phyloP scores from a whole-genome alignment of 805 yeast species.

The Candida railenensis region DNA sequence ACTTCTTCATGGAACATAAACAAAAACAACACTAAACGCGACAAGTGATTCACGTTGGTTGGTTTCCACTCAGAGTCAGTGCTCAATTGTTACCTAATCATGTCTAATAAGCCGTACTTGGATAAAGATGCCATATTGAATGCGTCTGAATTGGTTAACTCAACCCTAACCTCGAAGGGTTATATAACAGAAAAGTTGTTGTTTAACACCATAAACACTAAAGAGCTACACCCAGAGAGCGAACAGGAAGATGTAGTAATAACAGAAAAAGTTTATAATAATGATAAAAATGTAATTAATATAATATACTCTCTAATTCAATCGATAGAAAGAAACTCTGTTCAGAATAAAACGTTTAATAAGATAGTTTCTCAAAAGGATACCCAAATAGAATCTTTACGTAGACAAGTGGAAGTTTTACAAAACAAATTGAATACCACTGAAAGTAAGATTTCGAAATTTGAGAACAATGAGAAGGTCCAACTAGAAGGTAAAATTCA shows the following conservation, averaged over 20 bases:
- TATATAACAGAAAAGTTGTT: slow-evolving; percentile 29
- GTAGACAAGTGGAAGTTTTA: slow-evolving; percentile 18
- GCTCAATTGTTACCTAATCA: too few relatives aligned
- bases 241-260: slow-evolving; percentile 15
- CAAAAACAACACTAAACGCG: too few relatives aligned
- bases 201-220: slow-evolving; percentile 36
- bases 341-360: slow-evolving; percentile 30
- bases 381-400: slow-evolving; percentile 22
- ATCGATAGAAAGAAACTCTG: slow-evolving; percentile 30
- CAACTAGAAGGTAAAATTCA: slow-evolving; percentile 14
- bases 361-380: slow-evolving; percentile 28
- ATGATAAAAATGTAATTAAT: slow-evolving; percentile 38
- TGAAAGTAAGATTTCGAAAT: slow-evolving; percentile 16
- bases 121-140: slow-evolving; percentile 32
- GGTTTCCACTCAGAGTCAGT: too few relatives aligned
- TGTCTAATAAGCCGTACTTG: slow-evolving; percentile 15
- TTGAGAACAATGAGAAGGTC: slow-evolving; percentile 16
- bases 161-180: slow-evolving; percentile 33
- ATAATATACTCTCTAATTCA: slow-evolving; percentile 33
- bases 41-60: too few relatives aligned
- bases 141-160: slow-evolving; percentile 38
- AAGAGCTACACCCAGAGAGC: slow-evolving; percentile 6
- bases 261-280: slow-evolving; percentile 30
- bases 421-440: slow-evolving; percentile 17
- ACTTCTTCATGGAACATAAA: too few relatives aligned